Base-by-base conservation (phyloP, 345 rosid genomes). In the Populus simonii region DNA sequence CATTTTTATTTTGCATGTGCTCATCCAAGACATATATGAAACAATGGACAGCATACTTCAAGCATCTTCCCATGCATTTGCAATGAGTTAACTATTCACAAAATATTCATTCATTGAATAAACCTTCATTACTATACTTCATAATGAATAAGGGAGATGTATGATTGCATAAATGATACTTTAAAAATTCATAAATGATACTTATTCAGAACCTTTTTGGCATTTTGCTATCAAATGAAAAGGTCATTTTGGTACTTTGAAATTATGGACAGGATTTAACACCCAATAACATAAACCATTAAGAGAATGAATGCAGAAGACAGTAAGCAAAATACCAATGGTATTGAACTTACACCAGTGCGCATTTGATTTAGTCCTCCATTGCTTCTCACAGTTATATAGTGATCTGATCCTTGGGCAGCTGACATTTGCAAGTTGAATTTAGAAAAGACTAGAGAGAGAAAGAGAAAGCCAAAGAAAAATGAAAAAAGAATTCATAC, bases 351-450 rank as follows among this genome's bases (percentile, higher is more conserved):
- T 90, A 93, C 99, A 84, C 98, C 99, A 45, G 94, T 90, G 57
- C 98, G 97, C 99, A 96, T 96, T 83, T 96, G 99, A 84, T 96
- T 96, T 70, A 96, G 77, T 39, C 99, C 99, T 68, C 99, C 99
- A 78, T 96, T 96, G 86, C 97, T 88, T 89, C 85, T 88, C 74
- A 96, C 97, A 69, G 98, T 93, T 71, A 96, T 80, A 81, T 86
- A 93, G 61, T 55, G 90, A 74, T 85, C 88, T 33, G 85, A 79
- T 80, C 83, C 91, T 79, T 55, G 70, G 43, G 88, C 80, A 83
- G 86, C 98, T 95, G 87, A 39, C 76, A 80, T 79, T 49, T 73
- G 68, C 72, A 73, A 82, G 1, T 27, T 43, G 35, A 78, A 63
- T n/a, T 68, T 55, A 45, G 47, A 71, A 39, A 45, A 35, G 15